phyloP scores from a whole-genome alignment of 371 early-diverging fungal species.

The Choanephora cucurbitarum region DNA sequence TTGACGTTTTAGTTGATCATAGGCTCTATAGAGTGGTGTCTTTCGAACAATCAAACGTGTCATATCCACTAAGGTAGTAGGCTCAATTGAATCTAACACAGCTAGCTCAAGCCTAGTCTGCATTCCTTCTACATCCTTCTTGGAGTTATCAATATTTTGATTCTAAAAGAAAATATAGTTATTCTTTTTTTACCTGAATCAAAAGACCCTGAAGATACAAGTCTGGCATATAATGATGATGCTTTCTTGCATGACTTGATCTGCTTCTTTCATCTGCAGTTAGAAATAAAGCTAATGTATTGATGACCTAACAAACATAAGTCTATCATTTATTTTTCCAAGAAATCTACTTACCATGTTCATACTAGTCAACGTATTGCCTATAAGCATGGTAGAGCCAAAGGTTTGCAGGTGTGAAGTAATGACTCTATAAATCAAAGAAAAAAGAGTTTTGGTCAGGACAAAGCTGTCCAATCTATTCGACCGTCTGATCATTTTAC shows the following conservation, averaged over 20 bases:
- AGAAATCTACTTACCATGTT: constrained; percentile 45
- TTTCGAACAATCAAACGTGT: constrained; percentile 50
- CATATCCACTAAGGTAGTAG: constrained; percentile 60
- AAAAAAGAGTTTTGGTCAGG: constrained; percentile 3
- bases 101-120: constrained; percentile 36
- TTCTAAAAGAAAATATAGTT: background rate
- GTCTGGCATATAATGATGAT: constrained; percentile 58
- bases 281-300: constrained; percentile 56
- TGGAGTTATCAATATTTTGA: background rate
- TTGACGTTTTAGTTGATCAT: constrained; percentile 36
- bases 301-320: constrained; percentile 49
- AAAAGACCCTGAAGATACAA: constrained; percentile 60
- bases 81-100: constrained; percentile 54
- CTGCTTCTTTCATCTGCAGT: constrained; percentile 55
- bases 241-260: constrained; percentile 63
- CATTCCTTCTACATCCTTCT: constrained; percentile 37
- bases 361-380: constrained; percentile 60
- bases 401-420: constrained; percentile 62
- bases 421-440: constrained; percentile 46
- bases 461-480: constrained; percentile 2
- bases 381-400: constrained; percentile 55
- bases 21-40: constrained; percentile 52
- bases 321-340: background rate
- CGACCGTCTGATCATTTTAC: constrained; percentile 13
- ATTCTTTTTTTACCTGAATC: constrained; percentile 20